Percentiles rank a stretch among this genome's conserved stretches.
Conservation (phyloP, 1,284 basidiomycete genomes). For the Boletus sp. region DNA sequence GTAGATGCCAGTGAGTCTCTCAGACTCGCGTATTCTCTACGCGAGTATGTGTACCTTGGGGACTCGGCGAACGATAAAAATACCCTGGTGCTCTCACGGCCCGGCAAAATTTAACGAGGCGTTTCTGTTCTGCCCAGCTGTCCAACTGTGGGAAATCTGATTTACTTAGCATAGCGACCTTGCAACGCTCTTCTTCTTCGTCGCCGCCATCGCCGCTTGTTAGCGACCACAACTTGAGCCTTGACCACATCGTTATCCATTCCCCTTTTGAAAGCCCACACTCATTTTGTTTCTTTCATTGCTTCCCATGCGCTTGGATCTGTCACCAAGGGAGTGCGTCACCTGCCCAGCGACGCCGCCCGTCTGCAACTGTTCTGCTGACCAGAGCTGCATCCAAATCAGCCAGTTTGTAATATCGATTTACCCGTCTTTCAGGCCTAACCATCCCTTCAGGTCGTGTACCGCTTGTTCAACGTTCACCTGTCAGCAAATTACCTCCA, state of each 20-base stretch:
- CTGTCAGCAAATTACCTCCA: constrained; percentile 13
- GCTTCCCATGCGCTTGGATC: constrained; percentile 51
- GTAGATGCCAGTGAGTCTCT: too few relatives aligned
- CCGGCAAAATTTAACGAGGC: neutral
- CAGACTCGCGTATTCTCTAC: too few relatives aligned
- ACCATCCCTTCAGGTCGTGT: constrained; percentile 51
- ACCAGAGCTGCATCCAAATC: constrained; percentile 58
- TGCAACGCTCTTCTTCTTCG: neutral
- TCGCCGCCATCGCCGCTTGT: neutral
- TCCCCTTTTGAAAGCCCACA: constrained; percentile 25
- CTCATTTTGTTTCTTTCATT: constrained; percentile 37
- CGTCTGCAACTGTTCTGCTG: constrained; percentile 51
- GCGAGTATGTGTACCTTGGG: too few relatives aligned
- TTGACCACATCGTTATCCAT: constrained; percentile 7
- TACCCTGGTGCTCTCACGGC: too few relatives aligned
- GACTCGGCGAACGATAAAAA: too few relatives aligned
- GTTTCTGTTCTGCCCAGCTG: neutral
- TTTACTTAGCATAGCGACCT: neutral
- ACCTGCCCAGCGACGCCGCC: constrained; percentile 43
- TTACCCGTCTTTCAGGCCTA: constrained; percentile 7
- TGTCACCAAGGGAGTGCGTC: constrained; percentile 47
- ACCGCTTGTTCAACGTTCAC: constrained; percentile 48
- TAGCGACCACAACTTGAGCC: neutral
- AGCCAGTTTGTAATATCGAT: constrained; percentile 45
- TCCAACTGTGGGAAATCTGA: constrained; percentile 8